phyloP scores from a whole-genome alignment of 1,139 yeast species.

The Suhomyces ambrosiae region DNA sequence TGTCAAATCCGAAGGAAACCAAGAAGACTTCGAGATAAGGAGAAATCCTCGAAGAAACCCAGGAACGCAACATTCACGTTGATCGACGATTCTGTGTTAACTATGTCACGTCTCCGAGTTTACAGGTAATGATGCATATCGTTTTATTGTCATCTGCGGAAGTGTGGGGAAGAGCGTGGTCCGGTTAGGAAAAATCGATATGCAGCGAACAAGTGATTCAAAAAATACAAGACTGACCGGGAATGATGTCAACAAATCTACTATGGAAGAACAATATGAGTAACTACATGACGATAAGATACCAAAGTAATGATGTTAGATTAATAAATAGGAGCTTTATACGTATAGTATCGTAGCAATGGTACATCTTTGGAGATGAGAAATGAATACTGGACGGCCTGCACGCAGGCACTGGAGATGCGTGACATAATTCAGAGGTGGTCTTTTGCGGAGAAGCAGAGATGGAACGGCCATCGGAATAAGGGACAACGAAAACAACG shows the following conservation, averaged over 20 bases:
- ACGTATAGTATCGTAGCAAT: neutral
- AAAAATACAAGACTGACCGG: conserved; percentile 1
- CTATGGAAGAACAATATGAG: neutral
- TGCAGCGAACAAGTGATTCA: conserved; percentile 3
- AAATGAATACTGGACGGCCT: neutral
- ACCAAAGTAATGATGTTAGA: neutral
- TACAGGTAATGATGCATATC: neutral
- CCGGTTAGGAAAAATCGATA: neutral
- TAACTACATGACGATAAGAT: neutral
- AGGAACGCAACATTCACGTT: too few relatives aligned
- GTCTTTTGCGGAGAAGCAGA: conserved; percentile 4
- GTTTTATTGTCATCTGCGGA: neutral
- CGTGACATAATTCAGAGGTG: conserved; percentile 1
- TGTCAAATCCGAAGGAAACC: too few relatives aligned
- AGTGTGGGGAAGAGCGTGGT: conserved; percentile 3
- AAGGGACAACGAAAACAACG: too few relatives aligned
- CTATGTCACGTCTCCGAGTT: too few relatives aligned
- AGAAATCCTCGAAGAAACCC: too few relatives aligned
- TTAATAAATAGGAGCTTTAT: neutral
- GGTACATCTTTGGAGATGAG: neutral
- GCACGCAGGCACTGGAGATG: conserved; percentile 4
- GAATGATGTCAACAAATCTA: neutral
- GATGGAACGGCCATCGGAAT: too few relatives aligned
- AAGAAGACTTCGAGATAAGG: too few relatives aligned
- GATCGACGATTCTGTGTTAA: too few relatives aligned